phyloP scores from a whole-genome alignment of 306 rosid species.

The Rubus idaeus region DNA sequence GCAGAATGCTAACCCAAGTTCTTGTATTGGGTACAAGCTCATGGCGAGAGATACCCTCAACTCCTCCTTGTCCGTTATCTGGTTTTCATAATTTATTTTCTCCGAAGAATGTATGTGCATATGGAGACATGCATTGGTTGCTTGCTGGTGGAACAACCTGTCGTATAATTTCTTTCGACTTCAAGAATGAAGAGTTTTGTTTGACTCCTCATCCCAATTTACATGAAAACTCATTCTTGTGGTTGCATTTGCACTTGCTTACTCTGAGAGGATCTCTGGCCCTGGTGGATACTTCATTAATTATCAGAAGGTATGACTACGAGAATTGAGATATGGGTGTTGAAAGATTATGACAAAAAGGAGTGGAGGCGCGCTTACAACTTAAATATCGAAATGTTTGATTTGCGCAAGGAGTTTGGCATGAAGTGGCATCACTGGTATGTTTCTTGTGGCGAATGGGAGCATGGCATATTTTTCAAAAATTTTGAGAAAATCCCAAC shows the following conservation, averaged over 20 bases:
- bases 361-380: not conserved
- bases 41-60: no score
- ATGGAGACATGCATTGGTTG: no score
- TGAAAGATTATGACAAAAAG: not conserved
- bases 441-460: not conserved
- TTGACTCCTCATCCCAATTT: not conserved
- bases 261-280: not conserved
- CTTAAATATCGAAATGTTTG: not conserved
- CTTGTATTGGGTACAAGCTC: no score
- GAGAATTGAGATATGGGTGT: not conserved
- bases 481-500: no score
- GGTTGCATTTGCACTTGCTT: not conserved
- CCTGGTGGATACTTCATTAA: not conserved
- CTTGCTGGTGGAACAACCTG: not conserved
- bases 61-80: not conserved
- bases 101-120: no score
- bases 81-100: not conserved
- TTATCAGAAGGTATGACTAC: not conserved
- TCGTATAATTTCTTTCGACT: not conserved
- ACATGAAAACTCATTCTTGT: not conserved
- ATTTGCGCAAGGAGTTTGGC: not conserved
- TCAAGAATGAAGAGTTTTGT: no score
- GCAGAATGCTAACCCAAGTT: not conserved
- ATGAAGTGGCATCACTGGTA: not conserved
- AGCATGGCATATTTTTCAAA: not conserved